phyloP scores from a whole-genome alignment of 805 yeast genomes.

The Starmerella cellae region DNA sequence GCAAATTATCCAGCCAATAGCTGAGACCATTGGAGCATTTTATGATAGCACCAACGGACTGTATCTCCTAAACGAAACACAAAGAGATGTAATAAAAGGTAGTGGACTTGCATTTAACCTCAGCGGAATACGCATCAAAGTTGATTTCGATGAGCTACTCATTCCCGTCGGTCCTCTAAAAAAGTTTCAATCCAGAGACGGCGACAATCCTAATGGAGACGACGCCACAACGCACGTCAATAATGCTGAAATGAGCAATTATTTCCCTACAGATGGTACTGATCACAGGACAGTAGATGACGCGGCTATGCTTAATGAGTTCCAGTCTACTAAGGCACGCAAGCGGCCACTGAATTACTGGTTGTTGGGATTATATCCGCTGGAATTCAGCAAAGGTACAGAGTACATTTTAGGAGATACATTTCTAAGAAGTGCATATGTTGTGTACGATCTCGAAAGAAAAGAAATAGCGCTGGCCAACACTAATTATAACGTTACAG shows the following conservation, averaged over 20 bases:
- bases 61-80: conserved; percentile 5
- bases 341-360: not conserved
- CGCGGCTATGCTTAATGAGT: not conserved
- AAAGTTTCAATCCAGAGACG: not conserved
- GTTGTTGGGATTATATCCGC: conserved; percentile 4
- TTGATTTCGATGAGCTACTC: conserved; percentile 13
- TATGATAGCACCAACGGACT: conserved; percentile 2
- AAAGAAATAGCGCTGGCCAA: conserved; percentile 44
- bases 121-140: conserved; percentile 16
- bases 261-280: not conserved
- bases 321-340: not conserved
- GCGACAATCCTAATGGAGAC: not conserved
- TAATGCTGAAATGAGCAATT: not conserved
- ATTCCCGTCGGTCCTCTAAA: conserved; percentile 8
- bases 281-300: not conserved
- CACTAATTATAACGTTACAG: conserved; percentile 24
- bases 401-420: conserved; percentile 41
- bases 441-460: conserved; percentile 48
- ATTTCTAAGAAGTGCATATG: conserved; percentile 42
- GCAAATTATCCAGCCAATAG: conserved; percentile 9
- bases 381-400: conserved; percentile 12
- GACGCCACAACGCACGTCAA: not conserved
- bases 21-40: conserved; percentile 10
- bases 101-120: conserved; percentile 15
- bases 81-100: not conserved